Evolutionary conservation across 1,139 yeast genomes (phyloP), one percentile per base, ranked within the genome.

Genomic region (Blastobotrys proliferans): DNA sequence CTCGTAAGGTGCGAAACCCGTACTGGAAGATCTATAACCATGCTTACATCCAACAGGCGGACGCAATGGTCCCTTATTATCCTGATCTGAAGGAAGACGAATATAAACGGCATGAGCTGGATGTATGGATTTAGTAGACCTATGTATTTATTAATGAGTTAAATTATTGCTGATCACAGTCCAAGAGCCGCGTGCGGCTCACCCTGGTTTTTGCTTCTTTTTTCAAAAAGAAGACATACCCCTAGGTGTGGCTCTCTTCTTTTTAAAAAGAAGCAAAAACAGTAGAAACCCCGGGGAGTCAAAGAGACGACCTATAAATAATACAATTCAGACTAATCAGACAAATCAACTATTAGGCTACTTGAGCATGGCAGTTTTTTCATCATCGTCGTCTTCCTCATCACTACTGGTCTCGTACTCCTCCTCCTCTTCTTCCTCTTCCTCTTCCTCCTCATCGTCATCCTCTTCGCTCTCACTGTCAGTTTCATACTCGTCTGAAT

Each of bases 1-100:
- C 98, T 0, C 71, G 82, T 44, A 85, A 83, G 56, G 98, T 94
- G 0, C 71, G 98, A 51, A 68, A 66, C 1, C 81, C 94, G 0
- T 94, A 83, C 61, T 94, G 98, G 97, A 79, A 76, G 52, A 62
- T 90, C 25, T 90, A 77, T 67, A 90, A 92, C 55, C 66, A 71
- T 43, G 79, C 90, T 18, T 90, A 90, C 58, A 76, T 85, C 13
- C 88, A 81, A 55, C 76, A 77, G 49, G 71, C 80, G 32, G 95
- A 87, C 58, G 69, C 90, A 0, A 63, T 92, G 61, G 90, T 88
- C 1, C 96, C 97, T 0, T 80, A 73, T 54, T 90, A 83, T 58
- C 98, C 98, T 0, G 62, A 68, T 22, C 54, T 81, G 18, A 64
- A 63, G 6, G 65, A 59, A 11, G 53, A 50, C 3, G 51, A 54